Conservation (phyloP, 2,329 filamentous ascomycete species). For the Hymenoscyphus occultus region DNA sequence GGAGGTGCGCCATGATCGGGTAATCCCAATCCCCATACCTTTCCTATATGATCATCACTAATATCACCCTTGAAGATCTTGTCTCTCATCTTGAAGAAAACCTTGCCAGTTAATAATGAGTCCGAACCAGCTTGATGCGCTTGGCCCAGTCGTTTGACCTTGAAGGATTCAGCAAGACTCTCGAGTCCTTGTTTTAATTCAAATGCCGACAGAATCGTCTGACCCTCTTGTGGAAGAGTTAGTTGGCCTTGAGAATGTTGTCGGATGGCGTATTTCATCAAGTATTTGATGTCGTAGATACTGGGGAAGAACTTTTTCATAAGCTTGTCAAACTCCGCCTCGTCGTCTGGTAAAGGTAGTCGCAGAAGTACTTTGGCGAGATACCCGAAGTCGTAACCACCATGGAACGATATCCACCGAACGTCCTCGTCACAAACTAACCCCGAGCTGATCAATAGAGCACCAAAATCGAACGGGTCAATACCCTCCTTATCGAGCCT, state of each 20-base stretch:
- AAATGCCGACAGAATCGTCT: constrained; percentile 73
- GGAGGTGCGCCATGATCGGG: constrained; percentile 51
- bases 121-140: constrained; percentile 94
- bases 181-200: constrained; percentile 90
- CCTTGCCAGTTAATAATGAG: constrained; percentile 85
- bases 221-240: constrained; percentile 61
- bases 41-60: constrained; percentile 77
- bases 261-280: constrained; percentile 84
- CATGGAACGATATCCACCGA: constrained; percentile 96
- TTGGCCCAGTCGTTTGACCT: constrained; percentile 81
- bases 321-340: constrained; percentile 82
- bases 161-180: constrained; percentile 89
- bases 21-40: constrained; percentile 87
- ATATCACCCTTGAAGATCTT: constrained; percentile 83
- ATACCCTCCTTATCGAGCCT: constrained; percentile 85
- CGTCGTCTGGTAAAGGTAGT: constrained; percentile 79
- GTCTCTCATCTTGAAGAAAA: constrained; percentile 91
- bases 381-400: constrained; percentile 97
- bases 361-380: constrained; percentile 90
- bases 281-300: constrained; percentile 93
- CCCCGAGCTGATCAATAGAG: constrained; percentile 86
- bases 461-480: constrained; percentile 82
- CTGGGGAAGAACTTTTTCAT: constrained; percentile 92
- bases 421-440: constrained; percentile 84
- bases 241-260: constrained; percentile 62